A percentile compares a stretch with the other conserved stretches of the same genome.
Evolutionary conservation across 106 monocot genomes (phyloP).

Genomic region (Allium fistulosum): DNA sequence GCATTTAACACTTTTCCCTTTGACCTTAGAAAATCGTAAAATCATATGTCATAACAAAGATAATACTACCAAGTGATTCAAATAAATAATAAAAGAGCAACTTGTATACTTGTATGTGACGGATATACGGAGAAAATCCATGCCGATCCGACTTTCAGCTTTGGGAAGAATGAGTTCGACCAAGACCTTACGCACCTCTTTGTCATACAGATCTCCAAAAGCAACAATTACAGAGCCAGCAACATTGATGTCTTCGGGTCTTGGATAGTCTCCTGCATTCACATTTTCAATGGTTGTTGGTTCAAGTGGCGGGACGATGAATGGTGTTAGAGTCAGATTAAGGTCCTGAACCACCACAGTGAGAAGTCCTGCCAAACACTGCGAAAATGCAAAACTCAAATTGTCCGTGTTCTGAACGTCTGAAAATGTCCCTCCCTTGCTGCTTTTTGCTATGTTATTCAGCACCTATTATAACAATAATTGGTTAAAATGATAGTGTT

Average conservation of each 20-base stretch:
- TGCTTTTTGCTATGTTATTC: neutral
- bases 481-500: too few relatives aligned
- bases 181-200: neutral
- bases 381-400: too few relatives aligned
- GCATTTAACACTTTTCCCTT: too few relatives aligned
- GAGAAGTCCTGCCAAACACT: too few relatives aligned
- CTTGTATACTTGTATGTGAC: too few relatives aligned
- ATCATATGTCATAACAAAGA: too few relatives aligned
- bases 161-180: too few relatives aligned
- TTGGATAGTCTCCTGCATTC: conserved; percentile 1
- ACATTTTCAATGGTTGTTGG: neutral
- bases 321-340: neutral
- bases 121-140: neutral
- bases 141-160: neutral
- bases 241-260: neutral
- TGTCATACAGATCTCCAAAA: neutral
- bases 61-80: too few relatives aligned
- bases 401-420: neutral
- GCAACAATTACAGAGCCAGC: neutral
- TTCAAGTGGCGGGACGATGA: neutral
- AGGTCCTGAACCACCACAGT: too few relatives aligned
- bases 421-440: neutral
- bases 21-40: too few relatives aligned
- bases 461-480: too few relatives aligned
- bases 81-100: too few relatives aligned